Base-by-base conservation (phyloP, 148 eudicot genomes). In the Simmondsia chinensis region DNA sequence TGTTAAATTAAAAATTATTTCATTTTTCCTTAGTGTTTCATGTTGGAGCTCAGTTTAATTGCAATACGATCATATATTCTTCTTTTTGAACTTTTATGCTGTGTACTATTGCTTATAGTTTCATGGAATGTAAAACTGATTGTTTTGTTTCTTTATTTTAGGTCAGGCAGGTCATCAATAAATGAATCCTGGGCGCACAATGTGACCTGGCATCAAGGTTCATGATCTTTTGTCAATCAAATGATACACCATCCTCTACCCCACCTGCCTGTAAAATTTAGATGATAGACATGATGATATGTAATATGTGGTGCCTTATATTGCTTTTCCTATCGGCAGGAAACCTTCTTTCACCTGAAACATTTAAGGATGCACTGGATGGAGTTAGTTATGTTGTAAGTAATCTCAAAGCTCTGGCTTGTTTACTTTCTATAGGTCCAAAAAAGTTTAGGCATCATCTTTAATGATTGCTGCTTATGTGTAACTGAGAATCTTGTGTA, bases 331-430 rank as follows among this genome's bases (percentile, higher is more conserved):
- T 73, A 38, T 40, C 60, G 62, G 61, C 73, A 84, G 95, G 95
- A 37, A 66, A 80, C 50, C 82, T 84, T 29, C 70, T 80, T 43
- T 66, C 73, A 21, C 78, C 70, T 27, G 82, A 75, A 39, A 76
- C 95, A 11, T 61, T 72, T 55, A 77, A 77, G 69, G 88, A 84
- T 33, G 82, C 78, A 33, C 59, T 84, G 37, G 63, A 50, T 50
- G 95, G 89, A 74, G 95, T 80, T 49, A 80, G 85, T 58, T 75
- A 88, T 64, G 66, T 84, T 53, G 95, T 84, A 73, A 31, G 95
- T 66, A 38, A 26, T 54, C 39, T 37, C 30, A 2, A n/a, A n/a
- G n/a, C n/a, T n/a, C n/a, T n/a, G n/a, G n/a, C n/a, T n/a, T n/a
- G n/a, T n/a, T n/a, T n/a, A n/a, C n/a, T n/a, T n/a, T n/a, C n/a